Base-by-base conservation (phyloP, 345 rosid species). In the Toxicodendron radicans region DNA sequence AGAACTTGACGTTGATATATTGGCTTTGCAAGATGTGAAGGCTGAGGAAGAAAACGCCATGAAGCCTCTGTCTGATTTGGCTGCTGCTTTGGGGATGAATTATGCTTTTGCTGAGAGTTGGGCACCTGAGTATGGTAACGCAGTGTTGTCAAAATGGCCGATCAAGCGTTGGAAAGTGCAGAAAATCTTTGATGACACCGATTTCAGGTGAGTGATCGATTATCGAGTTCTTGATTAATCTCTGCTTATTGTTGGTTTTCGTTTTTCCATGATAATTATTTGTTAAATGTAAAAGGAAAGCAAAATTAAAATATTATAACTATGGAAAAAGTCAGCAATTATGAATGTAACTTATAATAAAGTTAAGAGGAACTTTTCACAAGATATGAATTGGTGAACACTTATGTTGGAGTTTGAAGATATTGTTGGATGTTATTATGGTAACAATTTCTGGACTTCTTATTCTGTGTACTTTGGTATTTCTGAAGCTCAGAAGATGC, bases 61-160 rank as follows among this genome's bases (percentile, higher is more conserved):
- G 99, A 87, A 87, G 76, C 99, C 97, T n/a, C 81, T 95, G 69
- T 95, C 99, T 10, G 99, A 95, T 81, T 84, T 95, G 60, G 97
- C 99, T 12, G 81, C 84, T 12, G 95, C 95, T 48, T 82, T 95
- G 79, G 94, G 93, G 57, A 92, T 95, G 99, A 83, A 79, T 35
- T 92, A 92, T 68, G 95, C 86, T 13, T 95, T 92, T 80, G 99
- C 99, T 10, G 99, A 95, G 82, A 92, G 97, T 80, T 95, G 99
- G 99, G 99, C 99, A 57, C 99, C 99, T 30, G 97, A 95, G 79
- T 95, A 92, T 75, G 99, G 99, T 12, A 95, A 95, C 84, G 97
- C 99, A 59, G 78, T 95, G 33, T 80, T 92, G 49, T 95, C 99
- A 7, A 88, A 80, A 79, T 95, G 97, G 97, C 97, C 97, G 61